Percentiles rank a stretch among this genome's conserved stretches.
phyloP scores from a whole-genome alignment of 345 rosid genomes.

The Lepidium sativum region DNA sequence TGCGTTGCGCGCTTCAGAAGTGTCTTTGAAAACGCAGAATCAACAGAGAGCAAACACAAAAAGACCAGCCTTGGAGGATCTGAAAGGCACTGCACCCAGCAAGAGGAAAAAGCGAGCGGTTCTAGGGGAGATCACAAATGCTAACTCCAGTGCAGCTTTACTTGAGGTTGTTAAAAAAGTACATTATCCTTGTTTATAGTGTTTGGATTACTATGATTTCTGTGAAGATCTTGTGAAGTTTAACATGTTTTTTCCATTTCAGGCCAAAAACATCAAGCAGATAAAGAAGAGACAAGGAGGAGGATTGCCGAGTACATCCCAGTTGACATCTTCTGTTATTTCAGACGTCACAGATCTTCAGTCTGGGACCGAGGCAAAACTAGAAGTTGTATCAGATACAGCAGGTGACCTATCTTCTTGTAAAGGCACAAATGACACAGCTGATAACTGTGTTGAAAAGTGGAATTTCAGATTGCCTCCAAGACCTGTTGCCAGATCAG shows the following conservation, averaged over 20 bases:
- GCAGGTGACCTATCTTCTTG: neutral
- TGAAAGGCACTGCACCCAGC: slow-evolving; percentile 26
- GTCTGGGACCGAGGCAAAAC: slow-evolving; percentile 5
- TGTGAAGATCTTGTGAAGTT: slow-evolving; percentile 2
- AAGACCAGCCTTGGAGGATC: slow-evolving; percentile 54
- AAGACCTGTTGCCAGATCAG: slow-evolving; percentile 17
- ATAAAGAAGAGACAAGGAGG: slow-evolving; percentile 25
- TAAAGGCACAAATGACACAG: slow-evolving; percentile 3
- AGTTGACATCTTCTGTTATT: slow-evolving; percentile 33
- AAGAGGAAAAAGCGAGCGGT: slow-evolving; percentile 47
- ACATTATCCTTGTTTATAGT: neutral
- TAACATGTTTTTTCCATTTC: slow-evolving; percentile 10
- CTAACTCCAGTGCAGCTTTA: slow-evolving; percentile 39
- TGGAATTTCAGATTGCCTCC: slow-evolving; percentile 21
- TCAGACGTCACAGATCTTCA: slow-evolving; percentile 23
- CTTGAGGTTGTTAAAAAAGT: slow-evolving; percentile 35
- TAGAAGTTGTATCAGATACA: slow-evolving; percentile 2
- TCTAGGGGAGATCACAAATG: slow-evolving; percentile 73
- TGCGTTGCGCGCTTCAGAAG: slow-evolving; percentile 35
- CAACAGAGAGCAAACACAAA: slow-evolving; percentile 38
- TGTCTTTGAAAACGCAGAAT: slow-evolving; percentile 25
- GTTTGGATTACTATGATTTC: neutral
- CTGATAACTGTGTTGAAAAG: slow-evolving; percentile 9
- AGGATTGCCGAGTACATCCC: slow-evolving; percentile 21
- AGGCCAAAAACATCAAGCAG: slow-evolving; percentile 54